Conservation (phyloP, 352 stramenopile species). For the Paralagenidium karlingii region DNA sequence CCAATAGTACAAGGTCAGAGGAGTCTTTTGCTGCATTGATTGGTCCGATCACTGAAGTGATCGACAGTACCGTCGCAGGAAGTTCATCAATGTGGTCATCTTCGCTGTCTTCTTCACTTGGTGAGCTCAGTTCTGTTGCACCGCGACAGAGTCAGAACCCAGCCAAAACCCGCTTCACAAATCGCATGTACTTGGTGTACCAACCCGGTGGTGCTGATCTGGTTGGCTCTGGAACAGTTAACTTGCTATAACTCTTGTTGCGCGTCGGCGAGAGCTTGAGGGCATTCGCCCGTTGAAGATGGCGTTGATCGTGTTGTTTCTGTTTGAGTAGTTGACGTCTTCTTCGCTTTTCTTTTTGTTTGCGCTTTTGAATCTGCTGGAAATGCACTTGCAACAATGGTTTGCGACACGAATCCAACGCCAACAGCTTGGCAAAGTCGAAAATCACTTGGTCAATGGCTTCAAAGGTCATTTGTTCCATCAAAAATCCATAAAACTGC, state of each 20-base stretch:
- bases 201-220: too few relatives aligned
- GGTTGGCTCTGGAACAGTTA: too few relatives aligned
- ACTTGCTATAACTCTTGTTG: slow-evolving; percentile 58
- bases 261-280: slow-evolving; percentile 17
- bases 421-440: slow-evolving; percentile 67
- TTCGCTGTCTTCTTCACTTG: slow-evolving; percentile 24
- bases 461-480: slow-evolving; percentile 27
- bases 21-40: not conserved
- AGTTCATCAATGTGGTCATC: slow-evolving; percentile 63
- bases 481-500: slow-evolving; percentile 58
- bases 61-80: slow-evolving; percentile 54
- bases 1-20: slow-evolving; percentile 2
- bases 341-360: too few relatives aligned
- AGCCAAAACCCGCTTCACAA: too few relatives aligned
- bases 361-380: slow-evolving; percentile 17
- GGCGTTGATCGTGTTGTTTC: too few relatives aligned
- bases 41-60: not conserved
- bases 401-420: slow-evolving; percentile 39
- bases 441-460: slow-evolving; percentile 57
- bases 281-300: too few relatives aligned
- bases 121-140: too few relatives aligned
- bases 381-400: slow-evolving; percentile 62
- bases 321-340: too few relatives aligned
- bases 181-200: too few relatives aligned
- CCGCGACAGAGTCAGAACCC: too few relatives aligned